Percentiles rank a stretch among this genome's conserved stretches.
Evolutionary conservation across 257 asterid genomes (phyloP).

Genomic region (Solanum appendiculatum): DNA sequence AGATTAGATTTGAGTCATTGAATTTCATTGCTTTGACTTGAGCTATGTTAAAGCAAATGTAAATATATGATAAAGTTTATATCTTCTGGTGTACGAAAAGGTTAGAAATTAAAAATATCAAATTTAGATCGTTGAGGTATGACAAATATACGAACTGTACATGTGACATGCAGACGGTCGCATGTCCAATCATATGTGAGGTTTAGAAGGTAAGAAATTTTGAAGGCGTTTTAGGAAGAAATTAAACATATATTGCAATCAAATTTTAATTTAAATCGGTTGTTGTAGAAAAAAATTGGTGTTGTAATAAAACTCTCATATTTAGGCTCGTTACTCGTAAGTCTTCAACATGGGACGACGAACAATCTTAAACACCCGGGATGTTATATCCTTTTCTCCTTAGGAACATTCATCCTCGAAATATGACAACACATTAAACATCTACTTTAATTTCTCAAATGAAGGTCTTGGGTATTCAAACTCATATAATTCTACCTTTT

Average conservation of each 20-base stretch:
- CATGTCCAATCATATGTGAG: too few species aligned
- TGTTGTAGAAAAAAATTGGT: too few species aligned
- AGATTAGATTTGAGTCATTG: neutral
- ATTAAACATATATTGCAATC: too few species aligned
- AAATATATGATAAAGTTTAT: too few species aligned
- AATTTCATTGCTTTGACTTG: too few species aligned
- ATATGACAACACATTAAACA: too few species aligned
- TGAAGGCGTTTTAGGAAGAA: neutral
- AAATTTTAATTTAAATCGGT: too few species aligned
- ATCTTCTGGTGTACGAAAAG: neutral
- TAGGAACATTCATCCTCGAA: neutral
- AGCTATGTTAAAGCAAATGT: too few species aligned
- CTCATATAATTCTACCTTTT: too few species aligned
- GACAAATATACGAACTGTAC: neutral
- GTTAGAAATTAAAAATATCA: neutral
- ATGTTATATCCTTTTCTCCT: neutral
- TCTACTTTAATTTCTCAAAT: too few species aligned
- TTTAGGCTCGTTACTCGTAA: neutral
- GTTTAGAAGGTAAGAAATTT: too few species aligned
- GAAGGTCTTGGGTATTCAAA: too few species aligned
- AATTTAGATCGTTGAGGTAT: neutral
- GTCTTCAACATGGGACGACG: neutral
- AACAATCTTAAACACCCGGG: neutral
- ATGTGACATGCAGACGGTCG: neutral
- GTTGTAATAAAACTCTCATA: neutral